These are phyloP conservation scores for Carex kokanica DNA, from an alignment of 176 grass and related monocot species.

Conservation along the genomic window DNA sequence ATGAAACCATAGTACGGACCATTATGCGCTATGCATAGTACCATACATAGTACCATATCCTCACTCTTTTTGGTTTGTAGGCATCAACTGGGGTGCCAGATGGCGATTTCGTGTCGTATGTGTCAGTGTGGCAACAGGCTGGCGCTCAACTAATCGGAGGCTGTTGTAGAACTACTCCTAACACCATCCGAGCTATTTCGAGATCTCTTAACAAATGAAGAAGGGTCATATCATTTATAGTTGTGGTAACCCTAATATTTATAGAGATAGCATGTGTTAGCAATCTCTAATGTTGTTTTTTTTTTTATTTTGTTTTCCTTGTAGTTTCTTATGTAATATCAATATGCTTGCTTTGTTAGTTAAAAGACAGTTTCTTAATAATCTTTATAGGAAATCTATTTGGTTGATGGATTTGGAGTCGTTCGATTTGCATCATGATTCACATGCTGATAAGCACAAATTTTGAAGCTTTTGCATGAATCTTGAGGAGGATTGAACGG, in stretches of 20 bases:
- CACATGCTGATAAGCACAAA: no score
- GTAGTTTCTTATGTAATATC: not conserved
- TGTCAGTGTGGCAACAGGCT: conserved; percentile 62
- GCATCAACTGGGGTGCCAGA: conserved; percentile 75
- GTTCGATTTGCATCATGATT: no score
- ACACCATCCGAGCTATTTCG: conserved; percentile 70
- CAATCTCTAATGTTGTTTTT: not conserved
- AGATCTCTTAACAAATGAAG: conserved; percentile 50
- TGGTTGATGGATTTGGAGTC: no score
- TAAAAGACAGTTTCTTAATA: not conserved
- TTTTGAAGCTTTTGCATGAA: no score
- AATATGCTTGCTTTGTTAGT: not conserved
- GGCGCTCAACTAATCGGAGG: conserved; percentile 70
- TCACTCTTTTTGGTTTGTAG: conserved; percentile 36
- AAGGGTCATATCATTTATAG: not conserved
- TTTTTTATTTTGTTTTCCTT: not conserved
- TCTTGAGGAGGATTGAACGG: no score
- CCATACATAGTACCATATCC: no score
- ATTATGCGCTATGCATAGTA: no score
- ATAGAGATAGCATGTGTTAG: not conserved
- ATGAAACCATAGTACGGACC: no score
- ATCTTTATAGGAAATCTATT: not conserved
- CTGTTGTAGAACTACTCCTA: conserved; percentile 98
- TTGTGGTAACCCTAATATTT: not conserved
- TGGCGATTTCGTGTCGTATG: conserved; percentile 83